Evolutionary conservation across 192 early-diverging fungal species (phyloP).

Genomic region (Geranomyces variabilis): DNA sequence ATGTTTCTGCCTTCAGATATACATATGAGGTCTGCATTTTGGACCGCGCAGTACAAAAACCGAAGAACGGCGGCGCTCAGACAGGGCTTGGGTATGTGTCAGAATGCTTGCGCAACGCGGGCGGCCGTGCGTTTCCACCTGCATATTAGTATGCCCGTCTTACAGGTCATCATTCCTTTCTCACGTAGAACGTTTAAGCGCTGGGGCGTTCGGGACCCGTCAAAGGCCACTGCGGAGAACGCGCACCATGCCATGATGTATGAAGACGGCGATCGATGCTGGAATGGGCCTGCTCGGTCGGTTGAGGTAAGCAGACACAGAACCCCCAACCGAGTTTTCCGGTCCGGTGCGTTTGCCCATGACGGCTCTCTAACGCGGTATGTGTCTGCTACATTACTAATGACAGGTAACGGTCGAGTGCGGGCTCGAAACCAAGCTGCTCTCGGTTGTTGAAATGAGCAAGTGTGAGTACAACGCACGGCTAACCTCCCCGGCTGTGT

Average conservation of each 20-base stretch:
- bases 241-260: slow-evolving; percentile 69
- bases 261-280: slow-evolving; percentile 79
- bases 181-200: slow-evolving; percentile 45
- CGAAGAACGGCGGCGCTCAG: slow-evolving; percentile 59
- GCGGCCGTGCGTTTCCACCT: not conserved
- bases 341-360: too few relatives aligned
- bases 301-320: slow-evolving; percentile 53
- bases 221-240: slow-evolving; percentile 15
- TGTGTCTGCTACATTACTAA: not conserved
- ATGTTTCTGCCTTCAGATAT: slow-evolving; percentile 50
- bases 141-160: too few relatives aligned
- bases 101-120: not conserved
- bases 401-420: slow-evolving; percentile 70
- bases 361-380: too few relatives aligned
- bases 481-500: slow-evolving; percentile 81
- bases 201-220: slow-evolving; percentile 51
- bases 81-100: slow-evolving; percentile 62
- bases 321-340: too few relatives aligned
- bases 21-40: slow-evolving; percentile 82
- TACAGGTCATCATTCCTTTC: too few relatives aligned
- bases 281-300: slow-evolving; percentile 92
- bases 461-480: slow-evolving; percentile 90
- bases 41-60: slow-evolving; percentile 75
- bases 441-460: slow-evolving; percentile 80
- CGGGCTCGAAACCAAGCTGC: slow-evolving; percentile 66